Percentiles rank a stretch among this genome's conserved stretches.
These are phyloP conservation scores for Pleurostoma richardsiae DNA, from an alignment of 2,329 filamentous ascomycete genomes.

Conservation along the genomic window DNA sequence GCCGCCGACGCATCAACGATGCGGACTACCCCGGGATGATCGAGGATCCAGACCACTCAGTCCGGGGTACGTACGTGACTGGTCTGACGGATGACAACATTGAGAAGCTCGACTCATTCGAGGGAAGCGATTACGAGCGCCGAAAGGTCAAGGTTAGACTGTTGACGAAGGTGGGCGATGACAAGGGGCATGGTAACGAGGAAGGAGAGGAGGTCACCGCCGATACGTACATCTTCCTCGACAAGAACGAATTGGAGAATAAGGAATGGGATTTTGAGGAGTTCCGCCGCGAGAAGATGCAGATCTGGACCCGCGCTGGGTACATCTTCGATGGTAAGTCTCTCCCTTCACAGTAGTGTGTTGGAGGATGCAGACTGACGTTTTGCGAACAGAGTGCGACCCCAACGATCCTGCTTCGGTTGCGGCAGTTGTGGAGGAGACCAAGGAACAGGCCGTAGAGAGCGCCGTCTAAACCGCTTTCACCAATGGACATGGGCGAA, in stretches of 20 bases:
- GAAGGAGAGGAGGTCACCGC: slow-evolving; percentile 45
- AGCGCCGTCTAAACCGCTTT: too few species aligned
- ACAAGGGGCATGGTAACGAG: slow-evolving; percentile 31
- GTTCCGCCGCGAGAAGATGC: slow-evolving; percentile 71
- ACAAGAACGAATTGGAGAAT: slow-evolving; percentile 52
- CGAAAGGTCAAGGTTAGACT: slow-evolving; percentile 49
- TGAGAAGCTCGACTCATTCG: slow-evolving; percentile 71
- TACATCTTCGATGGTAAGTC: slow-evolving; percentile 37
- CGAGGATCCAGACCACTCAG: slow-evolving; percentile 46
- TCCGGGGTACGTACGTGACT: slow-evolving; percentile 71
- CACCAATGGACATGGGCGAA: too few species aligned
- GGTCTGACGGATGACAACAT: slow-evolving; percentile 77
- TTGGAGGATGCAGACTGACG: neutral
- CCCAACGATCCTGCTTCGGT: slow-evolving; percentile 12
- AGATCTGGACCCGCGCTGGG: slow-evolving; percentile 46
- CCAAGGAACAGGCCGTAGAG: too few species aligned
- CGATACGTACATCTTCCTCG: slow-evolving; percentile 61
- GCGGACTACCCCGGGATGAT: slow-evolving; percentile 82
- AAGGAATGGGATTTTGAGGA: slow-evolving; percentile 84
- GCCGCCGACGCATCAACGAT: slow-evolving; percentile 60
- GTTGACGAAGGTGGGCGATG: slow-evolving; percentile 28
- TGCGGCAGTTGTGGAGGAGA: neutral
- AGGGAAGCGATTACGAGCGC: slow-evolving; percentile 69
- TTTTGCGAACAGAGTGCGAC: slow-evolving; percentile 10
- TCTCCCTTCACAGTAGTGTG: neutral